Evolutionary conservation across 257 asterid species (phyloP).

Genomic region (Lavandula angustifolia): DNA sequence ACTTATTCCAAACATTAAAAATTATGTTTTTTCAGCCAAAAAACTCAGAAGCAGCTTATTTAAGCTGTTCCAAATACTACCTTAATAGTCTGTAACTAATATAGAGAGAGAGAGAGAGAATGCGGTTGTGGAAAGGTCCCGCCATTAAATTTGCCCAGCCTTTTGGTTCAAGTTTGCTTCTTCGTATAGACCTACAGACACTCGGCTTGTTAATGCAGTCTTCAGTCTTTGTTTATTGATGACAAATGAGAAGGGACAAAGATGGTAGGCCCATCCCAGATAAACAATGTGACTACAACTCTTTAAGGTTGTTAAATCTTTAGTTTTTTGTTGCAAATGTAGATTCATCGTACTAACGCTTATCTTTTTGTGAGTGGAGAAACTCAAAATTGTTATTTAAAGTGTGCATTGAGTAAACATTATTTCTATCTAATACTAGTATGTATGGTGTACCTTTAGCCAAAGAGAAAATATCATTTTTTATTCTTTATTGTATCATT

Average conservation of each 20-base stretch:
- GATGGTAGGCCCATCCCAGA: slow-evolving; percentile 13
- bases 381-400: no score
- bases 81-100: no score
- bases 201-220: background rate
- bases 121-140: background rate
- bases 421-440: no score
- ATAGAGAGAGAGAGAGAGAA: background rate
- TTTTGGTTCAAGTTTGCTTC: slow-evolving; percentile 18
- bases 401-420: no score
- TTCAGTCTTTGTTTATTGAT: slow-evolving; percentile 7
- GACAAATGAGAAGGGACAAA: background rate
- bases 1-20: no score
- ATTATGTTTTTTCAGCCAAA: no score
- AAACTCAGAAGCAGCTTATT: no score
- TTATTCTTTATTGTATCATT: no score
- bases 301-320: background rate
- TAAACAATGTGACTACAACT: background rate
- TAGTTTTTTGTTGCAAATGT: background rate
- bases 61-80: no score
- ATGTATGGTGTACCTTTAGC: no score
- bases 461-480: no score
- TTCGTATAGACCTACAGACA: background rate
- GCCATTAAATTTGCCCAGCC: slow-evolving; percentile 1
- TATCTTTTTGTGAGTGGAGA: no score
- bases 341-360: background rate